Conservation (phyloP, 352 stramenopile species). For the Phytophthora idaei region DNA sequence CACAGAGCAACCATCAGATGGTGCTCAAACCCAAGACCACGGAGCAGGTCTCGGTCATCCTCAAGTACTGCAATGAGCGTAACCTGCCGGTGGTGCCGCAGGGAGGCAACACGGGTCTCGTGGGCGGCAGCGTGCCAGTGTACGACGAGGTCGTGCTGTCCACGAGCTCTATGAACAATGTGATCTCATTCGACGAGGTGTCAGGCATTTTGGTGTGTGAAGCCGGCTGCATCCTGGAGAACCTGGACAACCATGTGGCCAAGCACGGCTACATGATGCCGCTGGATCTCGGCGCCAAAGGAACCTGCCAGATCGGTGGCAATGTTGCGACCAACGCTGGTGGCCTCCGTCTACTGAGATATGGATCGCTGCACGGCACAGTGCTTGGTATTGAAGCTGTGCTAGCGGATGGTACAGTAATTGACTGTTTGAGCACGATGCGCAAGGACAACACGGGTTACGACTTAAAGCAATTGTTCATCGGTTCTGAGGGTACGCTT, state of each 20-base stretch:
- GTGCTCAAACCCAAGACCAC: conserved; percentile 90
- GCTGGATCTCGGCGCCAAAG: conserved; percentile 97
- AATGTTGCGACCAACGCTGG: conserved; percentile 97
- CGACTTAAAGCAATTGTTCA: conserved; percentile 97
- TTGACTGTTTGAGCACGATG: conserved; percentile 93
- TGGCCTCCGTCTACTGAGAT: conserved; percentile 93
- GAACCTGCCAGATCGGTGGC: conserved; percentile 97
- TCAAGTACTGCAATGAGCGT: conserved; percentile 93
- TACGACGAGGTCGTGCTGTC: conserved; percentile 95
- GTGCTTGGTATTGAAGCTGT: conserved; percentile 96
- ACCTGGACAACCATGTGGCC: conserved; percentile 90
- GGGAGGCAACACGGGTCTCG: conserved; percentile 97
- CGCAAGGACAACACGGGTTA: conserved; percentile 99
- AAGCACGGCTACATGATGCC: conserved; percentile 92
- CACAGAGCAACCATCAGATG: conserved; percentile 58
- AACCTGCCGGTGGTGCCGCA: conserved; percentile 94
- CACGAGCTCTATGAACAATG: conserved; percentile 90
- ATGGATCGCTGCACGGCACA: conserved; percentile 94
- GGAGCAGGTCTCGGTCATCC: conserved; percentile 86
- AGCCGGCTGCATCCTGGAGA: conserved; percentile 95
- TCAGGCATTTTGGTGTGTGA: conserved; percentile 85
- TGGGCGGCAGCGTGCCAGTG: conserved; percentile 92
- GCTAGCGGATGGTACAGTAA: conserved; percentile 88
- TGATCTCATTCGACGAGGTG: conserved; percentile 91
- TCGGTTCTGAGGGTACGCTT: conserved; percentile 96